Evolutionary conservation across 2,329 filamentous ascomycete species (phyloP), one percentile per base, ranked within the genome.

Genomic region (Cylindrodendrum hubeiense): DNA sequence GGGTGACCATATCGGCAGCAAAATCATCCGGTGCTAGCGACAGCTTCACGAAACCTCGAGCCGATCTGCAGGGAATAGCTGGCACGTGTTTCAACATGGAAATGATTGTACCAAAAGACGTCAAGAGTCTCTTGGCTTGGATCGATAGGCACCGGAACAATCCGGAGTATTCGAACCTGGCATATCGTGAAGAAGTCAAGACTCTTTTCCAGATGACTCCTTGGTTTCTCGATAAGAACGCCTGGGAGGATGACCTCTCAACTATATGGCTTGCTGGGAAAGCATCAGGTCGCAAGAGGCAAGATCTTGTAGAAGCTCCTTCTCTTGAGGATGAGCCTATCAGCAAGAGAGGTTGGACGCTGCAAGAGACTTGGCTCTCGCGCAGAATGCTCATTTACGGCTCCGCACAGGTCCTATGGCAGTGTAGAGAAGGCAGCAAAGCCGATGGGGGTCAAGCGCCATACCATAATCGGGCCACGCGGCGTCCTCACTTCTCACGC

Each of bases 351-450:
- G 57, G 57, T 2, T 60, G 57, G 57, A 52, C 57, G 15, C 47
- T 60, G 12, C 57, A 60, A 22, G 57, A 60, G 19, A 22, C 47
- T 26, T 60, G 46, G 57, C 39, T 60, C 6, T 52, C 57, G 0
- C 57, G 34, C 34, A 34, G 57, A n/a, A 33, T 60, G 34, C 57
- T 60, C 24, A 52, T 60, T n/a, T 60, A 52, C 47, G 57, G 57
- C 10, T 52, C 57, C 3, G 57, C 34, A 3, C 57, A 60, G 7
- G 19, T 34, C 17, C 6, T 60, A 3, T 60, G 57, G 57, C 46
- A 49, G 9, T 60, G 57, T 17, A 13, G 24, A 17, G 34, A 43
- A 19, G 46, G 55, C 17, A 33, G 12, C 24, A 34, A 53, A 46
- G 57, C 34, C 8, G 57, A 60, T 21, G 57, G 57, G 17, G 47